A percentile compares a stretch with the other conserved stretches of the same genome.
These are phyloP conservation scores for Calvatia gigantea DNA, from an alignment of 768 basidiomycete genomes.

Conservation along the genomic window DNA sequence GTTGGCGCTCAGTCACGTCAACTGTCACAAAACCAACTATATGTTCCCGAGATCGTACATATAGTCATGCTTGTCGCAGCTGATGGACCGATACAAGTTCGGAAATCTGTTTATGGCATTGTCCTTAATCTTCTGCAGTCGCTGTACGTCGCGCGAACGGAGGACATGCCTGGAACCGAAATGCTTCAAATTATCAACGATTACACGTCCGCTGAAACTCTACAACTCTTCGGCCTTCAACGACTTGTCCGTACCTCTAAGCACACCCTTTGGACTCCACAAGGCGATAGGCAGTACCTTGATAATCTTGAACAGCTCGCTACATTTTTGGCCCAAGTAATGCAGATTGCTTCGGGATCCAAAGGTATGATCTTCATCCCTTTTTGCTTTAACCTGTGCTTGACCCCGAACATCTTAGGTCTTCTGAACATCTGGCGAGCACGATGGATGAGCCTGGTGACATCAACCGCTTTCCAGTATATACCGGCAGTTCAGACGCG, in stretches of 20 bases:
- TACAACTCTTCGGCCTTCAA: slow-evolving; percentile 71
- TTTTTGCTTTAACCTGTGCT: not conserved
- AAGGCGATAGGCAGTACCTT: slow-evolving; percentile 52
- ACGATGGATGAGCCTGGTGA: slow-evolving; percentile 89
- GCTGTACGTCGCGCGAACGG: slow-evolving; percentile 55
- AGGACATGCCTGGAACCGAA: slow-evolving; percentile 58
- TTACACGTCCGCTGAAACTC: slow-evolving; percentile 49
- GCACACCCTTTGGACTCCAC: slow-evolving; percentile 53
- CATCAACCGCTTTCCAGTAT: slow-evolving; percentile 86
- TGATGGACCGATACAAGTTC: slow-evolving; percentile 68
- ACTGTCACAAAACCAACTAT: slow-evolving; percentile 66
- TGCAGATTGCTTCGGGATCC: slow-evolving; percentile 64
- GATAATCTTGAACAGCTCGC: slow-evolving; percentile 67
- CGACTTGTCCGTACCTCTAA: slow-evolving; percentile 67
- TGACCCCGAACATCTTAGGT: slow-evolving; percentile 36
- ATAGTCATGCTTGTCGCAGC: slow-evolving; percentile 75
- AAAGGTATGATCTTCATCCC: slow-evolving; percentile 63
- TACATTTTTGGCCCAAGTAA: slow-evolving; percentile 54
- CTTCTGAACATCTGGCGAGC: slow-evolving; percentile 88
- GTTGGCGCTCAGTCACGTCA: slow-evolving; percentile 67
- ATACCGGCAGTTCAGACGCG: slow-evolving; percentile 86
- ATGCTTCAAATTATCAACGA: slow-evolving; percentile 63
- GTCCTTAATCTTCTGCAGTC: slow-evolving; percentile 81
- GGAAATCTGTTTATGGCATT: slow-evolving; percentile 79
- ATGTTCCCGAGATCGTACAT: slow-evolving; percentile 81